Conservation (phyloP, 805 yeast genomes). For the Saturnispora zaruensis region DNA sequence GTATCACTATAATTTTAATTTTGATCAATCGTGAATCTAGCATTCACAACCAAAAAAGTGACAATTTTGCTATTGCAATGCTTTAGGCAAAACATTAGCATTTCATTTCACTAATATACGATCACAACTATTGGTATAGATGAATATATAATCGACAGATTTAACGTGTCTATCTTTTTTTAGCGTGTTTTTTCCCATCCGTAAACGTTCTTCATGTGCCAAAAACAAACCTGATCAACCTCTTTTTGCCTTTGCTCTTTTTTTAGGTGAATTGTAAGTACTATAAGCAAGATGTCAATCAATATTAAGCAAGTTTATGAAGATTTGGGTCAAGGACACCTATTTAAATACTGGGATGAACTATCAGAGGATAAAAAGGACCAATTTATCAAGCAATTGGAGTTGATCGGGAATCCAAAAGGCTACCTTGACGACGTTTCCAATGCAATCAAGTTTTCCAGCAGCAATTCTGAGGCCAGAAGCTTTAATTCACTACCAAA, state of each 20-base stretch:
- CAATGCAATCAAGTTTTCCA: constrained; percentile 37
- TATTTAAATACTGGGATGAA: constrained; percentile 40
- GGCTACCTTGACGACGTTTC: constrained; percentile 33
- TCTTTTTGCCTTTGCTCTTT: neutral
- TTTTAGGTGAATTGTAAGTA: neutral
- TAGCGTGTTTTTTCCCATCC: neutral
- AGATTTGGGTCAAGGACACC: constrained; percentile 44
- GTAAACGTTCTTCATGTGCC: neutral
- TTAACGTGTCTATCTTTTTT: neutral
- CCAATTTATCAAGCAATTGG: constrained; percentile 34
- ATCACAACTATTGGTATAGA: no score
- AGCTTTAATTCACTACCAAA: constrained; percentile 44
- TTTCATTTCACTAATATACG: no score
- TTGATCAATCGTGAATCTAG: no score
- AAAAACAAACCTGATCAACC: neutral
- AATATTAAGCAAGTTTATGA: constrained; percentile 23
- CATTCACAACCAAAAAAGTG: no score
- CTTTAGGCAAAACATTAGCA: no score
- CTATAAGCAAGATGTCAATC: neutral
- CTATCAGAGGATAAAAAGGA: constrained; percentile 31
- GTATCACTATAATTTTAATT: no score
- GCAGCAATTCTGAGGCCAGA: constrained; percentile 17
- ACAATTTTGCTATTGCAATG: no score
- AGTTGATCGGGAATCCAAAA: constrained; percentile 34
- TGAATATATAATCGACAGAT: no score